Base-by-base conservation (phyloP, 805 yeast genomes). In the Candida berthetii region DNA sequence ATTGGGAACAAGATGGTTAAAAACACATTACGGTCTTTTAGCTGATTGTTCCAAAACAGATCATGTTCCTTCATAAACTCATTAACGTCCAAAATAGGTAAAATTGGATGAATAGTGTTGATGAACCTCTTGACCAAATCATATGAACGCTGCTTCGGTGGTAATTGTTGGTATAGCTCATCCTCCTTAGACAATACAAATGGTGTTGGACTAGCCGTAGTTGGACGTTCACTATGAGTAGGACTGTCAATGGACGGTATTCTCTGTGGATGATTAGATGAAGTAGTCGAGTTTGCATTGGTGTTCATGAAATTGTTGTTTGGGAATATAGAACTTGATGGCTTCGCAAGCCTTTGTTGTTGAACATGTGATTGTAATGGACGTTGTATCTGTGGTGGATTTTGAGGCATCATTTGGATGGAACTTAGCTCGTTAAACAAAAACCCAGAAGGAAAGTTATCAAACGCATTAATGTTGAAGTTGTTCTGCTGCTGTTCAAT, bases 21-120 rank as follows among this genome's bases (percentile, higher is more conserved):
- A 51, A 78, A 77, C 36, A 72, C 68, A 42, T 27, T 27, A 37
- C 65, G 65, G 32, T 52, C 57, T 5, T 53, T 46, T 16, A 53
- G 42, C 13, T 35, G 41, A 37, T 57, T 47, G 37, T 63, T 63
- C 82, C 82, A 77, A 47, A 66, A 78, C 15, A 54, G 53, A 27
- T 72, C 76, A 52, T 76, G 81, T 35, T 68, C 69, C 20, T 54
- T 53, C 3, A 64, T 43, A 45, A 76, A 72, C 25, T 67, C 72
- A 16, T 58, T 53, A 24, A 75, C 48, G 46, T 76, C 78, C 42
- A 78, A 44, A 4, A 78, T 56, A 0, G 84, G 83, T 9, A 77
- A 53, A n/a, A 78, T 61, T 7, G 76, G 72, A 49, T 78, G 82
- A 13, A 78, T 77, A 0, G 80, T 72, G 38, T 67, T 69, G 10